A percentile compares a stretch with the other conserved stretches of the same genome.
These are phyloP conservation scores for Scedosporium dehoogii DNA, from an alignment of 2,329 filamentous ascomycete species.

Conservation along the genomic window DNA sequence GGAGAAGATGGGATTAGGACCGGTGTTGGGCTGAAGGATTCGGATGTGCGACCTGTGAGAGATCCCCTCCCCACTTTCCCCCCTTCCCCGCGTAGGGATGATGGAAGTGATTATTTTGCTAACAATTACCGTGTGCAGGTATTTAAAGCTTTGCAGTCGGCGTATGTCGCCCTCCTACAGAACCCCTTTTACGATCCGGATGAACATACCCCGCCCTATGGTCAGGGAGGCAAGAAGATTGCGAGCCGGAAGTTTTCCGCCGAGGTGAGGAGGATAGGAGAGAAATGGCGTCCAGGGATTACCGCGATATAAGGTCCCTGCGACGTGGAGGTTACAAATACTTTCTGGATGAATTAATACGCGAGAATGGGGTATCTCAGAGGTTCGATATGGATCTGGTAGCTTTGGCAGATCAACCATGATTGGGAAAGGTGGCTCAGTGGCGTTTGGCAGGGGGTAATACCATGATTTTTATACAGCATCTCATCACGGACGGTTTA, in stretches of 20 bases:
- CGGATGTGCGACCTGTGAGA: constrained; percentile 67
- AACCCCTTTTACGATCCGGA: constrained; percentile 95
- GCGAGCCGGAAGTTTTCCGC: constrained; percentile 69
- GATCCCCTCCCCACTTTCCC: neutral
- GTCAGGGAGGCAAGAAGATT: constrained; percentile 57
- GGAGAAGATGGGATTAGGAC: constrained; percentile 33
- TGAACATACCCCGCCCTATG: constrained; percentile 56
- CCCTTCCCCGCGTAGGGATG: constrained; percentile 25
- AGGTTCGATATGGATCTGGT: too few relatives aligned
- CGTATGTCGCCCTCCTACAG: constrained; percentile 78
- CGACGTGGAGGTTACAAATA: neutral
- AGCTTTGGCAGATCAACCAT: too few relatives aligned
- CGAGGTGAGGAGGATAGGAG: constrained; percentile 79
- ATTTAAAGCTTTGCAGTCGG: constrained; percentile 85
- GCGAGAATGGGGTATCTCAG: too few relatives aligned
- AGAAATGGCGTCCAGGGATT: constrained; percentile 70
- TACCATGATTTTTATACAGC: too few relatives aligned
- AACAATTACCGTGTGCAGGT: constrained; percentile 21
- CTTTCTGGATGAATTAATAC: too few relatives aligned
- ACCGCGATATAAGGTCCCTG: constrained; percentile 35
- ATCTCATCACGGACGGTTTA: too few relatives aligned
- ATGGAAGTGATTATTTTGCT: neutral
- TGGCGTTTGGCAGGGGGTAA: too few relatives aligned
- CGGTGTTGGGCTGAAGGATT: constrained; percentile 56
- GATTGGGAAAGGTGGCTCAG: too few relatives aligned